A percentile compares a stretch with the other conserved stretches of the same genome.
Evolutionary conservation across 2,329 filamentous ascomycete genomes (phyloP).

Genomic region (Penicillium sp.): DNA sequence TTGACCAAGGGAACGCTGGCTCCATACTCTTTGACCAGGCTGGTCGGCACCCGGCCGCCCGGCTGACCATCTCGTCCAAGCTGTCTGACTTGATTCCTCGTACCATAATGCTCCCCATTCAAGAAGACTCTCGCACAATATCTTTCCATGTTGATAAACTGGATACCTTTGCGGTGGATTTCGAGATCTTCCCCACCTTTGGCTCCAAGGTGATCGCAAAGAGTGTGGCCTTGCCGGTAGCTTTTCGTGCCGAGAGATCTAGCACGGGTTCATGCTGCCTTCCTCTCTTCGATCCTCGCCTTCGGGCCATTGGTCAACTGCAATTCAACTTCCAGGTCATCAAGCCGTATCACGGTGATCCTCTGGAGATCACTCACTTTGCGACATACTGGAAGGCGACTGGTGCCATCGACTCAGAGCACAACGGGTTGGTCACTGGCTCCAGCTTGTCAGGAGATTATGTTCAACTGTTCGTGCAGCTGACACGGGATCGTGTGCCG

Average conservation of each 20-base stretch:
- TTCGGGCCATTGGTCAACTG: slow-evolving; percentile 89
- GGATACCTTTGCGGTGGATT: slow-evolving; percentile 90
- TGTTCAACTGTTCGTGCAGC: slow-evolving; percentile 84
- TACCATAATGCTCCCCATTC: slow-evolving; percentile 91
- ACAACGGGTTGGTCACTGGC: slow-evolving; percentile 85
- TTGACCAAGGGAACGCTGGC: slow-evolving; percentile 66
- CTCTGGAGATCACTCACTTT: slow-evolving; percentile 95
- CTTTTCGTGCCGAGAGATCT: slow-evolving; percentile 73
- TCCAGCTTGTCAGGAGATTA: slow-evolving; percentile 97
- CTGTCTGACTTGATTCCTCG: slow-evolving; percentile 93
- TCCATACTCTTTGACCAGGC: slow-evolving; percentile 96
- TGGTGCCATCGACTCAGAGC: slow-evolving; percentile 82
- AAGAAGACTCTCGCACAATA: slow-evolving; percentile 90
- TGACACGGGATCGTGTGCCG: slow-evolving; percentile 83
- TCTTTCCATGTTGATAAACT: slow-evolving; percentile 96
- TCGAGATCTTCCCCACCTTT: slow-evolving; percentile 96
- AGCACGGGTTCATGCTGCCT: slow-evolving; percentile 80
- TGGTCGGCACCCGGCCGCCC: slow-evolving; percentile 91
- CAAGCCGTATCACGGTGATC: slow-evolving; percentile 89
- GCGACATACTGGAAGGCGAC: slow-evolving; percentile 99
- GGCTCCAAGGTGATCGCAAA: slow-evolving; percentile 97
- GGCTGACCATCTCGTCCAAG: slow-evolving; percentile 95
- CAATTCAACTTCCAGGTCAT: slow-evolving; percentile 95
- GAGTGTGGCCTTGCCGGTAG: slow-evolving; percentile 83
- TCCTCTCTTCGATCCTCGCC: slow-evolving; percentile 86